A percentile compares a stretch with the other conserved stretches of the same genome.
phyloP scores from a whole-genome alignment of 2,329 filamentous ascomycete genomes.

The Curvularia eragrostidis region DNA sequence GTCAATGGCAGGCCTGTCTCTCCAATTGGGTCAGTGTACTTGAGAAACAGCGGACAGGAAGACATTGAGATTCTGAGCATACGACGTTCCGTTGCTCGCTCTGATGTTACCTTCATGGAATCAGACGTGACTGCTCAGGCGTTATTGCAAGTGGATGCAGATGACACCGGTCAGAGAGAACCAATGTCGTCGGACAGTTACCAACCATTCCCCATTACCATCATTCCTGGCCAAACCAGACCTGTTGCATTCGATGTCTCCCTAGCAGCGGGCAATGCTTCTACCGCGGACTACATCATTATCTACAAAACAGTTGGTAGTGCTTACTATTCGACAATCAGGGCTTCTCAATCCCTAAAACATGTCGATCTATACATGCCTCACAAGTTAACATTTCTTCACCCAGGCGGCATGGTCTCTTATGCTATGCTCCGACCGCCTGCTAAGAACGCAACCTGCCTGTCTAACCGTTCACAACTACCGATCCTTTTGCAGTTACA shows the following conservation, averaged over 20 bases:
- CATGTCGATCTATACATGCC: constrained; percentile 48
- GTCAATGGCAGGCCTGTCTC: constrained; percentile 57
- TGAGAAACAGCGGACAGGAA: constrained; percentile 55
- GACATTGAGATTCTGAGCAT: constrained; percentile 48
- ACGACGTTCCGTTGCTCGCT: constrained; percentile 28
- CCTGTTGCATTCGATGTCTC: constrained; percentile 50
- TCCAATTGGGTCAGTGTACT: constrained; percentile 55
- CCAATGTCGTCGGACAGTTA: constrained; percentile 1
- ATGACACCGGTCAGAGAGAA: constrained; percentile 20
- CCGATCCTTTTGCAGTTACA: constrained; percentile 62
- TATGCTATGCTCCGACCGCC: constrained; percentile 66
- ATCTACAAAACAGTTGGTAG: constrained; percentile 31
- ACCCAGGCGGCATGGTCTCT: constrained; percentile 61
- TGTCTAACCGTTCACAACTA: constrained; percentile 31
- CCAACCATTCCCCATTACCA: constrained; percentile 14
- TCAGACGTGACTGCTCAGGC: constrained; percentile 17
- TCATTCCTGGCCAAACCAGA: constrained; percentile 52
- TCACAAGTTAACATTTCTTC: constrained; percentile 63
- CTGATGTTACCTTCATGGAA: constrained; percentile 12
- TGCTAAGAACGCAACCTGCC: constrained; percentile 49
- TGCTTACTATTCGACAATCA: constrained; percentile 23
- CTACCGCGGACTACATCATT: constrained; percentile 35
- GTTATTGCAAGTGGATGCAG: constrained; percentile 18
- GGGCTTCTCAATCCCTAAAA: constrained; percentile 37
- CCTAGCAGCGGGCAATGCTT: constrained; percentile 28